Evolutionary conservation across 768 basidiomycete species (phyloP), one percentile per base, ranked within the genome.

Genomic region (Boletus rufocinnamomeus): DNA sequence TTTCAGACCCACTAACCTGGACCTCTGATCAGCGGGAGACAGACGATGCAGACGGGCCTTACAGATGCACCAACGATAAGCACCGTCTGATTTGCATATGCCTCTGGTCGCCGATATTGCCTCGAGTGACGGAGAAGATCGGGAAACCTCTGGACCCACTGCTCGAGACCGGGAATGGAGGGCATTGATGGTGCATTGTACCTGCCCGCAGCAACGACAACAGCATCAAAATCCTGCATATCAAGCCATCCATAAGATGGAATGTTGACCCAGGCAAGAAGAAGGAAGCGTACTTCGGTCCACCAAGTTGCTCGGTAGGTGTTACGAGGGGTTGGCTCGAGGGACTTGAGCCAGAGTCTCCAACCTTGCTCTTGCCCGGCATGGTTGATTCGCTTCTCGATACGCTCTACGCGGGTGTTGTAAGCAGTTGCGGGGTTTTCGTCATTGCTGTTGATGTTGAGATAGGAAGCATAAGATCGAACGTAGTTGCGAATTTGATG

Each of bases 81-180:
- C 0, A 79, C 75, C 2, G 74, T 79, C 57, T 80, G 64, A 48
- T 75, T 73, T 16, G 54, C 32, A 43, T 72, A 76, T 2, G 56
- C 35, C 27, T 79, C 73, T 0, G 80, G 80, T 50, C 64, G 64
- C 6, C 78, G 70, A 60, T 81, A 82, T 41, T 77, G 75, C 32
- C 79, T 65, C 10, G 79, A 76, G 60, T 81, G 80, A 11, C 62
- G 59, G 27, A 81, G 58, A 4, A 63, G 57, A 1, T 64, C 63
- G 0, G 79, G 75, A 65, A 76, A 47, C n/a, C 19, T 41, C 40
- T n/a, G 40, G 40, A 41, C 19, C n/a, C 40, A 41, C n/a, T 41
- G 40, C 9, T 41, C 40, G 19, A 41, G 19, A 41, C 40, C n/a
- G n/a, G 40, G 40, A n/a, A 41, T 19, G 19, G n/a, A n/a, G n/a